Evolutionary conservation across 768 basidiomycete species (phyloP), one percentile per base, ranked within the genome.

Genomic region (Mycena sanguinolenta): DNA sequence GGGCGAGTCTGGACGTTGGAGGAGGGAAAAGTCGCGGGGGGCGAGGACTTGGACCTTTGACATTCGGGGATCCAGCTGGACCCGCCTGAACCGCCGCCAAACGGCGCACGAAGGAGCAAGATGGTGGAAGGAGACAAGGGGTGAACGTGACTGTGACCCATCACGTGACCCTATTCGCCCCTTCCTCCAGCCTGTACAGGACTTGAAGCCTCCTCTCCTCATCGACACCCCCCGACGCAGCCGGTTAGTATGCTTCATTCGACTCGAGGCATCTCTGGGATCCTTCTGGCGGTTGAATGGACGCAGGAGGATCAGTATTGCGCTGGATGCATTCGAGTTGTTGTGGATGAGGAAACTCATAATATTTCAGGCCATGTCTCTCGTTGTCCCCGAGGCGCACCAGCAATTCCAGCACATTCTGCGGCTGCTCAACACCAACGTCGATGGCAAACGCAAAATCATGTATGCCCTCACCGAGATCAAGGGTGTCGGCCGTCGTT

Each of bases 391-490:
- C 67, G 97, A 98, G 85, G 81, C 94, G 72, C 95, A 98, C 81
- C 91, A 94, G 79, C 96, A 97, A 86, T 97, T 97, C 86, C 96
- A 68, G 95, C 98, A 99, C 91, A 99, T 99, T 83, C 86, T 99
- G 70, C 98, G 98, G 93, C 91, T 99, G 53, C 88, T 98, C 77
- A 99, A 99, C 89, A 99, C 98, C 82, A 99, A 99, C 87, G 98
- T 99, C 75, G 97, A 99, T 84, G 98, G 98, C 76, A 97, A 97
- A 82, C 92, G 98, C 77, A 99, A 99, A 88, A 93, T 99, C 83
- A 98, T 96, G 94, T 99, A 96, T 83, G 97, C 98, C 78, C 82
- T 99, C 87, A 99, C 98, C 57, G 98, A 99, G 88, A 99, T 99
- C 89, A 99, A 99, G 89, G 98, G 98, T 91, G 98, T 99, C 70